phyloP scores from a whole-genome alignment of 2,329 filamentous ascomycete species.

The Fusarium sp. region DNA sequence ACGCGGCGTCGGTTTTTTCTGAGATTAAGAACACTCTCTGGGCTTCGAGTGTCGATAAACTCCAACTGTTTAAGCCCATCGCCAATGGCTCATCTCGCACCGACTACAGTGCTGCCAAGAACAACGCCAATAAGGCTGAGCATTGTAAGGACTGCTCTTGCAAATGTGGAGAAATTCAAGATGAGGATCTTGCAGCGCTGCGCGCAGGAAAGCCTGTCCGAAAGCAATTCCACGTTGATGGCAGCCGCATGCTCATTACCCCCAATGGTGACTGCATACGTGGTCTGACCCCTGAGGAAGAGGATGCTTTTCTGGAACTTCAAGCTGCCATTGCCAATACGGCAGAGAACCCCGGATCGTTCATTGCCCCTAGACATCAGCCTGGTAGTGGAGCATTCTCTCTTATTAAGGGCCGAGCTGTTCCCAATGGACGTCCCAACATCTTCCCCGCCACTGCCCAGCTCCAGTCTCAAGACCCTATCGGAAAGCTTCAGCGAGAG shows the following conservation, averaged over 20 bases:
- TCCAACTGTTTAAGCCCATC: conserved; percentile 52
- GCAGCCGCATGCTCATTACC: conserved; percentile 76
- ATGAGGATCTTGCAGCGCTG: conserved; percentile 64
- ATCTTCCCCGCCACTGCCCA: conserved; percentile 65
- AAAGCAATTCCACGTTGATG: conserved; percentile 67
- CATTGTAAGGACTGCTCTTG: conserved; percentile 51
- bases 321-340: conserved; percentile 66
- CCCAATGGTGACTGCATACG: conserved; percentile 81
- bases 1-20: conserved; percentile 49
- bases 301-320: conserved; percentile 74
- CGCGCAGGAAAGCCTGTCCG: conserved; percentile 67
- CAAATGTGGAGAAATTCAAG: conserved; percentile 53
- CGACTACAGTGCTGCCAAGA: conserved; percentile 37
- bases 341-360: conserved; percentile 64
- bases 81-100: conserved; percentile 43
- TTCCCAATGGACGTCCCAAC: conserved; percentile 70
- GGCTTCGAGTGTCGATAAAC: conserved; percentile 47
- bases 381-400: conserved; percentile 66
- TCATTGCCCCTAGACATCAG: conserved; percentile 65
- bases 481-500: conserved; percentile 72
- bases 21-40: conserved; percentile 49
- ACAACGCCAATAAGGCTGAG: conserved; percentile 37
- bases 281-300: conserved; percentile 74
- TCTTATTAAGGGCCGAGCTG: conserved; percentile 71
- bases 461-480: conserved; percentile 64